A percentile compares a stretch with the other conserved stretches of the same genome.
These are phyloP conservation scores for Pichia scutulata DNA, from an alignment of 805 yeast genomes.

Conservation along the genomic window DNA sequence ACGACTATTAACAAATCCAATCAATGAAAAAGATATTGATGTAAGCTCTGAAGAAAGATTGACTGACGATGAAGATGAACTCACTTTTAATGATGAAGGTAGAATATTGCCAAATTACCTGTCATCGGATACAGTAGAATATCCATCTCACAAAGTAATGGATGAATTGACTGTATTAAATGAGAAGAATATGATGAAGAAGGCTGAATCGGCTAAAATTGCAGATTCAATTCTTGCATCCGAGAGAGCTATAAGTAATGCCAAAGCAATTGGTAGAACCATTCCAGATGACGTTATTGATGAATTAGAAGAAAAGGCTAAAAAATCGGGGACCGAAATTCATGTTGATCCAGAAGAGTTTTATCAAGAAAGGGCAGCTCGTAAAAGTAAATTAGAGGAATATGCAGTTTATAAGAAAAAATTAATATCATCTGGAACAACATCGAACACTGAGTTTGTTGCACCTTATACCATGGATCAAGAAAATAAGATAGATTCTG, in stretches of 20 bases:
- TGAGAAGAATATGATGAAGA: constrained; percentile 31
- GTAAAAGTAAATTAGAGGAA: constrained; percentile 46
- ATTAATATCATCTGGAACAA: constrained; percentile 42
- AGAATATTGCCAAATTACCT: constrained; percentile 52
- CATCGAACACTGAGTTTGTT: constrained; percentile 29
- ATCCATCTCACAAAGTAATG: constrained; percentile 13
- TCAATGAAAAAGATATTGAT: constrained; percentile 12
- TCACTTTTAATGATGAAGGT: constrained; percentile 55
- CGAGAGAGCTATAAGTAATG: constrained; percentile 53
- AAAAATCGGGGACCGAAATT: constrained; percentile 35
- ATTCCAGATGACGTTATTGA: constrained; percentile 27
- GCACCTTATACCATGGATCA: constrained; percentile 63
- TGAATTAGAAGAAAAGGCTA: constrained; percentile 26
- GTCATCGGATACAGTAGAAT: constrained; percentile 8
- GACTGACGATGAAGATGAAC: constrained; percentile 52
- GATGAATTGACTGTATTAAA: constrained; percentile 17
- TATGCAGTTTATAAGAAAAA: constrained; percentile 52
- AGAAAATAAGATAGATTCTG: constrained; percentile 57
- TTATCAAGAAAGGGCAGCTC: constrained; percentile 41
- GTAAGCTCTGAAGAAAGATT: constrained; percentile 52
- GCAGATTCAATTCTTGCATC: constrained; percentile 51
- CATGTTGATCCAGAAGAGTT: constrained; percentile 36
- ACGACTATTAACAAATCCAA: constrained; percentile 30
- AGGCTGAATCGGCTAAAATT: constrained; percentile 40
- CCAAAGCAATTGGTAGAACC: constrained; percentile 33